Evolutionary conservation across 768 basidiomycete genomes (phyloP), one percentile per base, ranked within the genome.

Genomic region (Suillus subluteus): DNA sequence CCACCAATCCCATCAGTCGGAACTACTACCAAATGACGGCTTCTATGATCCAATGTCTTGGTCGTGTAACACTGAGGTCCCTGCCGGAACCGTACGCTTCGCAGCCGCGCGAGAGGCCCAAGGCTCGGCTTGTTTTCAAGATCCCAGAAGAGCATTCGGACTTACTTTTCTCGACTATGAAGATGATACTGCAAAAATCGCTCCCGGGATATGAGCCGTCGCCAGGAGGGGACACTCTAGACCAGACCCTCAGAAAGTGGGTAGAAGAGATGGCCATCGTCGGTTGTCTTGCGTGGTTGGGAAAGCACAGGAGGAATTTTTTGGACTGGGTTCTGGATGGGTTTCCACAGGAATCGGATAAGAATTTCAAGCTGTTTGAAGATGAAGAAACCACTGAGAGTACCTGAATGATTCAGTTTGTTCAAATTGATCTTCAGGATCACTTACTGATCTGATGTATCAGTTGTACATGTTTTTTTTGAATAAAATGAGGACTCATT

Each of bases 241-340:
- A 5, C 26, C 18, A 30, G 26, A 62, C 35, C 15, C 1, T 41
- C 48, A 7, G 3, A 38, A 59, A 55, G 21, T 65, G 5, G 64
- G 6, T 64, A 13, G 54, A 68, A 2, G 65, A 66, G 52, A 65
- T 68, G 37, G 54, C 52, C 23, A 46, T 68, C 48, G 43, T 68
- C 13, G 61, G 65, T 9, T 40, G 52, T 32, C 32, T 68, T 32
- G 26, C 6, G 1, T 68, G 67, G 67, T 23, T 68, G 65, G 61
- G 63, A 26, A 68, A 40, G 38, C 48, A 68, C 16, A 66, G 62
- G 56, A 44, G 35, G 23, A 43, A 65, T 30, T 52, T 67, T 26
- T n/a, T 65, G 48, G 50, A 67, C 32, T 56, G 5, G 12, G 1
- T 56, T n/a, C 4, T 56, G 35, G 55, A 37, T 12, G 35, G 35